Conservation (phyloP, 306 rosid species). For the Castanea crenata region DNA sequence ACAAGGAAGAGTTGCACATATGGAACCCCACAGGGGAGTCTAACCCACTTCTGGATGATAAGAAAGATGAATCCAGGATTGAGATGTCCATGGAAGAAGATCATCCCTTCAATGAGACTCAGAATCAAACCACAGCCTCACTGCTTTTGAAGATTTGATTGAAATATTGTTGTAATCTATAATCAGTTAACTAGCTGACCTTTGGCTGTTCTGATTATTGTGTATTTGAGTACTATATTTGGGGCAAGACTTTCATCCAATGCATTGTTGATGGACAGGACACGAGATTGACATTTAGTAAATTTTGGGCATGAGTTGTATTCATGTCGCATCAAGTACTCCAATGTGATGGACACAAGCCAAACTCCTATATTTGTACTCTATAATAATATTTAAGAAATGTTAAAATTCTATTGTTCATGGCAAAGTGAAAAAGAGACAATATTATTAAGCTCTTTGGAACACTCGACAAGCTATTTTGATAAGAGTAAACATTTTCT, state of each 20-base stretch:
- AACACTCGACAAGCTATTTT: neutral
- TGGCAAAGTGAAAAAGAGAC: neutral
- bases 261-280: too few species aligned
- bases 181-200: constrained; percentile 4
- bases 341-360: too few species aligned
- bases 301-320: too few species aligned
- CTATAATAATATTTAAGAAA: neutral
- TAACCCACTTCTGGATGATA: constrained; percentile 42
- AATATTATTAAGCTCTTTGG: neutral
- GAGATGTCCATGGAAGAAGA: constrained; percentile 38
- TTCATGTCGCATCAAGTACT: too few species aligned
- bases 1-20: constrained; percentile 43
- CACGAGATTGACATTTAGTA: too few species aligned
- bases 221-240: neutral
- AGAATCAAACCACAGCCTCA: constrained; percentile 40
- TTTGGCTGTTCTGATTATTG: neutral
- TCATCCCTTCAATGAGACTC: constrained; percentile 63
- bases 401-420: neutral
- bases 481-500: too few species aligned
- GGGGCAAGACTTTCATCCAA: too few species aligned
- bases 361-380: neutral
- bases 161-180: neutral
- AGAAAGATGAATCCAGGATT: constrained; percentile 24
- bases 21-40: constrained; percentile 50
- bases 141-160: constrained; percentile 28